Percentiles rank a stretch among this genome's conserved stretches.
Conservation (phyloP, 257 asterid species). For the Lavandula angustifolia region DNA sequence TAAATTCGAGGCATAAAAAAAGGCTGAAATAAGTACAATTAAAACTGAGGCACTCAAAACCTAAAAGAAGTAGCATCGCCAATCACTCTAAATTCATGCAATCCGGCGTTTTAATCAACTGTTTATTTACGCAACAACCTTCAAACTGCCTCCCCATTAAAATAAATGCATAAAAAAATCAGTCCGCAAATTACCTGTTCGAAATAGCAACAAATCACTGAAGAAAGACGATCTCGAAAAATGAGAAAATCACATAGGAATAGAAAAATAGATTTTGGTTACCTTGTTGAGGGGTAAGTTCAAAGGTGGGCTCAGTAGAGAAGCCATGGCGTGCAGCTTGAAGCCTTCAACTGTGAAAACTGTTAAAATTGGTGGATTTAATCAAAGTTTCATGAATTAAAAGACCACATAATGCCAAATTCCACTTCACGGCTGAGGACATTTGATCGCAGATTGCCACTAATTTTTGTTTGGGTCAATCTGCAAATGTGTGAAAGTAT, state of each 20-base stretch:
- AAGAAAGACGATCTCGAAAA: slow-evolving; percentile 6
- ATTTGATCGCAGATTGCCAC: slow-evolving; percentile 38
- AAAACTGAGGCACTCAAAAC: neutral
- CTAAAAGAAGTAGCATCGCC: neutral
- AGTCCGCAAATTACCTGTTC: neutral
- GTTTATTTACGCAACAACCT: too few relatives aligned
- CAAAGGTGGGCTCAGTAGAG: slow-evolving; percentile 54
- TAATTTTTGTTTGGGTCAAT: slow-evolving; percentile 19
- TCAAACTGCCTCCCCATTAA: too few relatives aligned
- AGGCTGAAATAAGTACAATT: too few relatives aligned
- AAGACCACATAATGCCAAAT: slow-evolving; percentile 27
- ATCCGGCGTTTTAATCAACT: neutral
- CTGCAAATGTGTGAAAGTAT: slow-evolving; percentile 20
- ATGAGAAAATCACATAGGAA: neutral
- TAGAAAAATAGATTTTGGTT: neutral
- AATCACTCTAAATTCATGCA: slow-evolving; percentile 1
- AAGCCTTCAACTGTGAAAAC: neutral
- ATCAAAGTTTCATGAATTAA: neutral
- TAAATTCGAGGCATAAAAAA: neutral
- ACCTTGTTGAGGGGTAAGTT: slow-evolving; percentile 53
- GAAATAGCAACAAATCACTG: neutral
- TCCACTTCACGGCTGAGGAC: slow-evolving; percentile 32
- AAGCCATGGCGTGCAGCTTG: slow-evolving; percentile 52
- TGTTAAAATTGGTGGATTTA: neutral
- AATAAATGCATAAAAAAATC: too few relatives aligned